Conservation (phyloP, 2,329 filamentous ascomycete species). For the Elsinoe batatas region DNA sequence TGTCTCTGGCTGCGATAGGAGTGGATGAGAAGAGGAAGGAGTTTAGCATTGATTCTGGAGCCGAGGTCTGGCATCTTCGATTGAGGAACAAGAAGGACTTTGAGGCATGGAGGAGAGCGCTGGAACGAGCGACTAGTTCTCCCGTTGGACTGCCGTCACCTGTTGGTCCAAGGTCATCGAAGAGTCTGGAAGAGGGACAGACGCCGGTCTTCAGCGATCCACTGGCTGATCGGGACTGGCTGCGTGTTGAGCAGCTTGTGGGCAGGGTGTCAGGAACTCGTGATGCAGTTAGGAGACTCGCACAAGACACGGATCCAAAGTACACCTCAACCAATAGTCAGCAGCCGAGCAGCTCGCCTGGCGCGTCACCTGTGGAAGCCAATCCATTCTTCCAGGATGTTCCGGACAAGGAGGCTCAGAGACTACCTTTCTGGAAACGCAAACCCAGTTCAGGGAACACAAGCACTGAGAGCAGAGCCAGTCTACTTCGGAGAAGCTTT, state of each 20-base stretch:
- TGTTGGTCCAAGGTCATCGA: background rate
- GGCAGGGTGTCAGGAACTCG: slow-evolving; percentile 78
- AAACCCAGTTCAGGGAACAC: slow-evolving; percentile 54
- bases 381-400: slow-evolving; percentile 26
- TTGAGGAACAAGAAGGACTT: slow-evolving; percentile 79
- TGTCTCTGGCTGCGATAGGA: slow-evolving; percentile 82
- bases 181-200: slow-evolving; percentile 1
- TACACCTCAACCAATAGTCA: slow-evolving; percentile 40
- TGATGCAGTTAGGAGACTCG: slow-evolving; percentile 77
- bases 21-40: slow-evolving; percentile 81
- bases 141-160: slow-evolving; percentile 21
- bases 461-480: slow-evolving; percentile 30
- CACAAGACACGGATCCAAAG: slow-evolving; percentile 70
- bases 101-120: slow-evolving; percentile 70
- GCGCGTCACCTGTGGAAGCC: slow-evolving; percentile 18
- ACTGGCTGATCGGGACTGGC: slow-evolving; percentile 75
- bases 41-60: slow-evolving; percentile 92
- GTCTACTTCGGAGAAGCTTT: slow-evolving; percentile 39
- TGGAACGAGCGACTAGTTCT: slow-evolving; percentile 67
- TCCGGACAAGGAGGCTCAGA: slow-evolving; percentile 39
- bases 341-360: slow-evolving; percentile 11
- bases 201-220: slow-evolving; percentile 22
- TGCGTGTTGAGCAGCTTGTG: slow-evolving; percentile 72
- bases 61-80: slow-evolving; percentile 91
- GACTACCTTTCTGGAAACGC: slow-evolving; percentile 81